Percentiles rank a stretch among this genome's conserved stretches.
Evolutionary conservation across 495 filamentous ascomycete genomes (phyloP).

Genomic region (Aspergillus taichungensis): DNA sequence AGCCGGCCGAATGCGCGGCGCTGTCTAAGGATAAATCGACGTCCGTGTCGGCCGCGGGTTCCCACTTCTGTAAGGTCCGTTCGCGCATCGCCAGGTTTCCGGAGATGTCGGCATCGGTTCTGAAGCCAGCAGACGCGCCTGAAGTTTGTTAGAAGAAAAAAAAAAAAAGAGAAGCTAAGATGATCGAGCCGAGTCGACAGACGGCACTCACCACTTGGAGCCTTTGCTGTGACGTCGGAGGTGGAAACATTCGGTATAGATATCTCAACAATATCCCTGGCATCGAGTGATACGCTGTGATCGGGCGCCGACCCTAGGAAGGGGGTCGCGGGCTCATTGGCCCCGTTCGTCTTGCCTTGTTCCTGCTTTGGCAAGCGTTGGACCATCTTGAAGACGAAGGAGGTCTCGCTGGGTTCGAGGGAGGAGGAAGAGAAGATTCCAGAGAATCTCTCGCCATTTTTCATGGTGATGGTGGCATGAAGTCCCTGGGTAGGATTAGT

Average conservation of each 20-base stretch:
- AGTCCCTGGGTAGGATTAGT: conserved; percentile 49
- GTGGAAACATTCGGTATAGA: conserved; percentile 47
- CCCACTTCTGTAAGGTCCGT: conserved; percentile 77
- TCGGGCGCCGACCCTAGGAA: conserved; percentile 55
- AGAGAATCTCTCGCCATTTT: conserved; percentile 62
- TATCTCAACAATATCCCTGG: conserved; percentile 65
- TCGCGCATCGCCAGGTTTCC: conserved; percentile 59
- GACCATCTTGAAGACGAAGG: conserved; percentile 76
- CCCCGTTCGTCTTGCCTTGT: conserved; percentile 47
- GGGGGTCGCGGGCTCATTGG: conserved; percentile 38
- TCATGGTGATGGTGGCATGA: conserved; percentile 55
- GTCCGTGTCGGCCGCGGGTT: conserved; percentile 50
- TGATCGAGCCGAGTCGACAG: not conserved
- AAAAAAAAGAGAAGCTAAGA: conserved; percentile 4
- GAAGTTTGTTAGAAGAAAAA: conserved; percentile 4
- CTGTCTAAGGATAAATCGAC: conserved; percentile 63
- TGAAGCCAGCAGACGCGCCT: conserved; percentile 55
- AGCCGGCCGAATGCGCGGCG: conserved; percentile 39
- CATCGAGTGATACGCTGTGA: conserved; percentile 69
- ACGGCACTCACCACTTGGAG: conserved; percentile 59
- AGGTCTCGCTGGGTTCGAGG: conserved; percentile 48
- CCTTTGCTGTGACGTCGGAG: conserved; percentile 42
- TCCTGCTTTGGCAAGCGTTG: conserved; percentile 47
- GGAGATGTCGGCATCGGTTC: conserved; percentile 85
- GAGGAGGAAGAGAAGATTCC: conserved; percentile 58